phyloP scores from a whole-genome alignment of 2,329 filamentous ascomycete genomes.

The Curvularia verruculosa region DNA sequence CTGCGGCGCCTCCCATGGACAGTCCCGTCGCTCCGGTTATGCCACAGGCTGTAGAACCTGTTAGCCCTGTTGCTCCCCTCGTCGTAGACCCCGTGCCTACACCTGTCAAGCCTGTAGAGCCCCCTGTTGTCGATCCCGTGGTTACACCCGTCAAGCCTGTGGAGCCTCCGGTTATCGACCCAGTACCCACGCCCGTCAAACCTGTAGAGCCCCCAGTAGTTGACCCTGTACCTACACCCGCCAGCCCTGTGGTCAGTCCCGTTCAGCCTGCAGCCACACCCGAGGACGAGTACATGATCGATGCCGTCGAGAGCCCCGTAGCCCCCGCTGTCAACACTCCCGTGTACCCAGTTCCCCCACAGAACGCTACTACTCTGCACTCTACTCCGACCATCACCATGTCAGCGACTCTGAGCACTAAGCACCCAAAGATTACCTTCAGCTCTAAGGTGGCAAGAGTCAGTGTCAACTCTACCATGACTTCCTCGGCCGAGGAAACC shows the following conservation, averaged over 20 bases:
- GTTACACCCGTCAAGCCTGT: neutral
- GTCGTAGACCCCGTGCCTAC: neutral
- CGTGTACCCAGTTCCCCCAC: constrained; percentile 7
- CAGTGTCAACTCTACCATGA: neutral
- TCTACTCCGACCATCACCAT: constrained; percentile 9
- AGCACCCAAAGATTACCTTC: neutral
- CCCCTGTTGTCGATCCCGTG: neutral
- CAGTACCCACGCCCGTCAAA: neutral
- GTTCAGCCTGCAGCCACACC: neutral
- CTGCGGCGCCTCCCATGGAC: neutral
- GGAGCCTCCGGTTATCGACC: neutral
- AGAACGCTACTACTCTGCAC: constrained; percentile 3
- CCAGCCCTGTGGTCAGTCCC: neutral
- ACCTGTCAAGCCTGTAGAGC: neutral
- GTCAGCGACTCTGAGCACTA: constrained; percentile 13
- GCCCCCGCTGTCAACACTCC: constrained; percentile 5
- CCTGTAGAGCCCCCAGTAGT: neutral
- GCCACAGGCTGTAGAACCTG: too few species aligned
- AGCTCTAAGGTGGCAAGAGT: neutral
- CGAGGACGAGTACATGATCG: neutral
- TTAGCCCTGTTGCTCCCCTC: neutral
- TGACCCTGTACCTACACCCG: too few species aligned
- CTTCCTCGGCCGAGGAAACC: neutral
- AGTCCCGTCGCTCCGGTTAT: neutral
- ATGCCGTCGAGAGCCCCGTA: constrained; percentile 6